Evolutionary conservation across 2,329 filamentous ascomycete genomes (phyloP).

Genomic region (Pseudohalonectria lignicola): DNA sequence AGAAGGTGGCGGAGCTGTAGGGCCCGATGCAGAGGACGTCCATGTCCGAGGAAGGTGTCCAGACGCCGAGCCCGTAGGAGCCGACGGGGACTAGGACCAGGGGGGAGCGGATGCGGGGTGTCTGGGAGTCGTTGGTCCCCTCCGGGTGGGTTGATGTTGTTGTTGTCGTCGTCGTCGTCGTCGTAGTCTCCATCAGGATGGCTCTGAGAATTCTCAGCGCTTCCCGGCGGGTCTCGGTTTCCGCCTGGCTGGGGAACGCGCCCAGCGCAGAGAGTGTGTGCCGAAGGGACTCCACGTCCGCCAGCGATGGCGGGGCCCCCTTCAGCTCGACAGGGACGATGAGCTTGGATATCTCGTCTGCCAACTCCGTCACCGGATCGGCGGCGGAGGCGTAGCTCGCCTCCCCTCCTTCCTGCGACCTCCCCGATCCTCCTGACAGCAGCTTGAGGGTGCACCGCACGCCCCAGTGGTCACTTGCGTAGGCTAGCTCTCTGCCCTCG

Average conservation of each 20-base stretch:
- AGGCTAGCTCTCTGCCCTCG: conserved; percentile 9
- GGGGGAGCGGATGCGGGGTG: conserved; percentile 16
- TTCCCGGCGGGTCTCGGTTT: conserved; percentile 16
- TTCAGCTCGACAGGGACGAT: conserved; percentile 21
- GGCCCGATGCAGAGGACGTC: conserved; percentile 56
- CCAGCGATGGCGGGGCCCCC: conserved; percentile 17
- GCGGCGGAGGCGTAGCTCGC: too few species aligned
- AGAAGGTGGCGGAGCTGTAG: conserved; percentile 50
- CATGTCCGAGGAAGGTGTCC: conserved; percentile 49
- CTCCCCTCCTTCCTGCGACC: too few species aligned
- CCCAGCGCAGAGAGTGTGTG: conserved; percentile 21
- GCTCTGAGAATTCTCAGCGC: conserved; percentile 9
- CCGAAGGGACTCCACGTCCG: conserved; percentile 21
- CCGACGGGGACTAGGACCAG: conserved; percentile 52
- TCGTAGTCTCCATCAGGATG: neutral
- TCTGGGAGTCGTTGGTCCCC: neutral
- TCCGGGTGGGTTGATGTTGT: neutral
- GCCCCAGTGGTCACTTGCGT: conserved; percentile 49
- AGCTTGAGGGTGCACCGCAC: conserved; percentile 31
- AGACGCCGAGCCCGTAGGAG: conserved; percentile 53
- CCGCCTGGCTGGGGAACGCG: conserved; percentile 34
- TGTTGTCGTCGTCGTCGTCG: conserved; percentile 2
- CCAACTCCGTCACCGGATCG: neutral
- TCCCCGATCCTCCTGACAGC: too few species aligned
- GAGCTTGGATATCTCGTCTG: conserved; percentile 12